Evolutionary conservation across 139 green algal species (phyloP).

Genomic region (Coccomyxa sp.): DNA sequence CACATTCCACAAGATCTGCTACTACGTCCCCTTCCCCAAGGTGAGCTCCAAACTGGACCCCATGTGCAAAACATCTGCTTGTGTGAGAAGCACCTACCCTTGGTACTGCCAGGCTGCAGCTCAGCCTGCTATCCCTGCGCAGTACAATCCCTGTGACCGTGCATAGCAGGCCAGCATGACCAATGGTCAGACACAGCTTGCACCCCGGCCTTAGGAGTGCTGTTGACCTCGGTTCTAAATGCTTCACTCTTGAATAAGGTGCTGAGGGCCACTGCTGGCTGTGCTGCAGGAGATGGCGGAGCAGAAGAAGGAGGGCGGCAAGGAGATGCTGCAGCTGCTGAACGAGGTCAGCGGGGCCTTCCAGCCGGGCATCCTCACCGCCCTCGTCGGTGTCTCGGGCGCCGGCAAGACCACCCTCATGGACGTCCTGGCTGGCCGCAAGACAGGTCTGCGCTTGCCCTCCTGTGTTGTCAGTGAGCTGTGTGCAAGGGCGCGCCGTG

Average conservation of each 20-base stretch:
- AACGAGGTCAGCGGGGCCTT: constrained; percentile 19
- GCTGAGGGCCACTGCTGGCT: too few relatives aligned
- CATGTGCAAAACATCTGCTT: too few relatives aligned
- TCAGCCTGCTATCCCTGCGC: too few relatives aligned
- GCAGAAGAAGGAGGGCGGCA: background rate
- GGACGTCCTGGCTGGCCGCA: constrained; percentile 48
- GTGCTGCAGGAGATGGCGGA: background rate
- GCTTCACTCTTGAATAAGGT: too few relatives aligned
- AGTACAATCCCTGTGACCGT: too few relatives aligned
- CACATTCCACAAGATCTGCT: constrained; percentile 19
- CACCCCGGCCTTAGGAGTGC: too few relatives aligned
- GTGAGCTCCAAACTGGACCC: background rate
- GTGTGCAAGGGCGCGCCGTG: background rate
- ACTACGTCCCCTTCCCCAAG: constrained; percentile 20
- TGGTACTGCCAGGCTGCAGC: too few relatives aligned
- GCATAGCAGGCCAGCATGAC: too few relatives aligned
- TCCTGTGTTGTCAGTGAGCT: background rate
- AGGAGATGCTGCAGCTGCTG: constrained; percentile 32
- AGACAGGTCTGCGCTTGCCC: constrained; percentile 15
- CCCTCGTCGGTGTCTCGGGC: constrained; percentile 43
- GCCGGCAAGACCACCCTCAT: constrained; percentile 54
- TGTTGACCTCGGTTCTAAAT: too few relatives aligned
- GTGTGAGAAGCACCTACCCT: too few relatives aligned
- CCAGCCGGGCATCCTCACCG: constrained; percentile 33
- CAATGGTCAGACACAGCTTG: too few relatives aligned